Conservation (phyloP, 1,284 basidiomycete species). For the Puccinia triticina region DNA sequence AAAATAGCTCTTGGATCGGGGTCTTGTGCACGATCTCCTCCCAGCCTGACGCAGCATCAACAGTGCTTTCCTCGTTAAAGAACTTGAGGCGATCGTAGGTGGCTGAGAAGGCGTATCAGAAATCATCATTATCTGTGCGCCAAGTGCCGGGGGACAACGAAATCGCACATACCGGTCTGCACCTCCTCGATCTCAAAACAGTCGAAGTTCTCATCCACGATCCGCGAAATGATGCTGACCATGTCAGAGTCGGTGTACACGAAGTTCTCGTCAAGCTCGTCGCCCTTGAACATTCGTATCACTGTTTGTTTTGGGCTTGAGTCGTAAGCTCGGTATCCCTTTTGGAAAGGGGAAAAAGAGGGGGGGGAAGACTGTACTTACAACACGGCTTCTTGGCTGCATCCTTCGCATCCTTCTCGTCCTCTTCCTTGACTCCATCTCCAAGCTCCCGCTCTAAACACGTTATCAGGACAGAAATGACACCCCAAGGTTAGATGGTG, state of each 20-base stretch:
- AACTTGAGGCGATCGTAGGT: conserved; percentile 6
- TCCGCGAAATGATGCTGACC: background rate
- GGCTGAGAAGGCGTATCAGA: background rate
- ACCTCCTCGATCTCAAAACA: conserved; percentile 37
- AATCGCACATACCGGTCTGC: background rate
- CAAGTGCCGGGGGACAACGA: background rate
- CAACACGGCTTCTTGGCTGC: too few species aligned
- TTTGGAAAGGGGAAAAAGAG: too few species aligned
- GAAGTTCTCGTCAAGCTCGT: conserved; percentile 8
- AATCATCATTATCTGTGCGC: background rate
- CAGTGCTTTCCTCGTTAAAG: background rate
- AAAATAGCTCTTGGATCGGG: conserved; percentile 29
- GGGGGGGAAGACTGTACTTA: too few species aligned
- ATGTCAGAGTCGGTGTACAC: conserved; percentile 26
- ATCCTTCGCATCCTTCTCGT: too few species aligned
- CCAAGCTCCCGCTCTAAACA: too few species aligned
- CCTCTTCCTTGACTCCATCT: too few species aligned
- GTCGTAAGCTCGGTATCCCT: too few species aligned
- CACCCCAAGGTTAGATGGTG: too few species aligned
- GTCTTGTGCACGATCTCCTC: conserved; percentile 29
- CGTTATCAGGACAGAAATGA: too few species aligned
- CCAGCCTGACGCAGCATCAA: background rate
- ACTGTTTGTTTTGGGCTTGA: background rate
- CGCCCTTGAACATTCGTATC: conserved; percentile 13
- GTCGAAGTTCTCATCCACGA: conserved; percentile 15